Evolutionary conservation across 148 eudicot species (phyloP), one percentile per base, ranked within the genome.

Genomic region (Cornus suecica): DNA sequence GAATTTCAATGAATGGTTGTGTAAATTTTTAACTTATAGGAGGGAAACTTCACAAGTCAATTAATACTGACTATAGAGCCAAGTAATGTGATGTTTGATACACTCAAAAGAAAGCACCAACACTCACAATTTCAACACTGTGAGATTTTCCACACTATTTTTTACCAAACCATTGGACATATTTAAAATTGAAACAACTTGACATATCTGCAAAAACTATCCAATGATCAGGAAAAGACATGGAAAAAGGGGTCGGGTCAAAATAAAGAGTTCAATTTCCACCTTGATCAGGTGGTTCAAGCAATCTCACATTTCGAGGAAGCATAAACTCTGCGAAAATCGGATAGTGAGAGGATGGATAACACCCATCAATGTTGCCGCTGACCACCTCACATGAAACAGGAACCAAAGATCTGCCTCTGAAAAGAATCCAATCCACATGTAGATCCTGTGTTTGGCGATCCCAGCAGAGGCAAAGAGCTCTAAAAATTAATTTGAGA

Each of bases 391-490:
- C 99, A 77, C 94, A 93, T 7, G 88, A 80, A 77, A 89, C 93
- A 4, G 99, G 99, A 62, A 88, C 77, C 65, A 95, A 77, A 28
- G 98, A 89, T 87, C 99, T 84, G 45, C 99, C 99, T 75, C 99
- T 84, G 64, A 80, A 91, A 26, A 95, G 85, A 71, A 95, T 85
- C 98, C 99, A 95, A 72, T 95, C 99, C 32, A 95, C 75, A 66
- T 95, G 99, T 37, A 95, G 89, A 85, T 95, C 99, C 77, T 95
- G 99, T 34, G 99, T 95, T 81, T 95, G 99, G 15, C 97, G 91
- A 83, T 95, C 99, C 99, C 99, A 95, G 80, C 99, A 95, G 41
- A 95, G 93, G 82, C 99, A 95, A 82, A 95, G 90, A 24, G 99
- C 99, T 85, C 99, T 81, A 61, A 95, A 88, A 8, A 95, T 84